phyloP scores from a whole-genome alignment of 2,329 filamentous ascomycete genomes.

The Neopestalotiopsis clavispora region DNA sequence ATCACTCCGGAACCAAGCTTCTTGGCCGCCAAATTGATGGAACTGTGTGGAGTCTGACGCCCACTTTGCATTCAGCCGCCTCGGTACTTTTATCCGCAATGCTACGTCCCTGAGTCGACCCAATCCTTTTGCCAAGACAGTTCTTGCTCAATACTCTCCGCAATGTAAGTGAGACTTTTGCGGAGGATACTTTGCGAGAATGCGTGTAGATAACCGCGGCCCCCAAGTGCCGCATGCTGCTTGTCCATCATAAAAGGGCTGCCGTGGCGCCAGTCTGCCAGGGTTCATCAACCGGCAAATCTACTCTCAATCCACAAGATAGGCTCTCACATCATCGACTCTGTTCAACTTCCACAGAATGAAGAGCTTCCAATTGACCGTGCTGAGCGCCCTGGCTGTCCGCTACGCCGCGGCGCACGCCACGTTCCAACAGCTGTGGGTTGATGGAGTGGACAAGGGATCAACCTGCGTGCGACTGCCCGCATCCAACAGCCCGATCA shows the following conservation, averaged over 20 bases:
- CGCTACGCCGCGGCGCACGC: constrained; percentile 49
- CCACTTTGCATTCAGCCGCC: constrained; percentile 17
- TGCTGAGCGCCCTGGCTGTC: constrained; percentile 39
- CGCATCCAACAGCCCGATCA: constrained; percentile 55
- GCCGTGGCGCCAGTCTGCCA: background rate
- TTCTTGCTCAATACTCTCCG: background rate
- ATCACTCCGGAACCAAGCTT: background rate
- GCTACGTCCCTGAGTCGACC: background rate
- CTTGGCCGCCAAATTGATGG: background rate
- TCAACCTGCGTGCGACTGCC: constrained; percentile 54
- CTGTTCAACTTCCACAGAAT: constrained; percentile 27
- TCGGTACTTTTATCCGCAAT: constrained; percentile 10
- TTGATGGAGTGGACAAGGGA: constrained; percentile 47
- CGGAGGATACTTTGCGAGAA: background rate
- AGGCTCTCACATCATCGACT: background rate
- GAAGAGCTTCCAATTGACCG: constrained; percentile 39
- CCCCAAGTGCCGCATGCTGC: background rate
- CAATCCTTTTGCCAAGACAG: constrained; percentile 9
- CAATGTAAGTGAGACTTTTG: background rate
- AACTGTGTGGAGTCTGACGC: constrained; percentile 1
- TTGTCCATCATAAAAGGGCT: background rate
- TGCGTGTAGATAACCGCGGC: background rate
- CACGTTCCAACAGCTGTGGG: constrained; percentile 57
- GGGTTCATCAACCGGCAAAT: background rate
- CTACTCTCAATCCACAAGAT: background rate